Evolutionary conservation across 306 rosid genomes (phyloP).

Genomic region (Citrullus amarus): DNA sequence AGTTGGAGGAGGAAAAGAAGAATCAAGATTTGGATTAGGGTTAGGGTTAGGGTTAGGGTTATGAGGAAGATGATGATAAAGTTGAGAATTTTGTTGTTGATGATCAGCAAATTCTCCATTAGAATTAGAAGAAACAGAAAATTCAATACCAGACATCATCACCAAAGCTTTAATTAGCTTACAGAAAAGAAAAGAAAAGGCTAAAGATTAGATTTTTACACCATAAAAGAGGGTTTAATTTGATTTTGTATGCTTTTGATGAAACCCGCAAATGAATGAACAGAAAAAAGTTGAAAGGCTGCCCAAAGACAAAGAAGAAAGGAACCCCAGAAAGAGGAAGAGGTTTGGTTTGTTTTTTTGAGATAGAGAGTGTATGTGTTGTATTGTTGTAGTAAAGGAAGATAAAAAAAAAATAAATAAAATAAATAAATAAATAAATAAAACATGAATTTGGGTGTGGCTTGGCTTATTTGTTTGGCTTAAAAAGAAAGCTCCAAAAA

Average conservation of each 20-base stretch:
- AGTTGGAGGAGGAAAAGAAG: neutral
- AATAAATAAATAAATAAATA: no score
- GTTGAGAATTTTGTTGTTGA: conserved; percentile 7
- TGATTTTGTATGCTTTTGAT: neutral
- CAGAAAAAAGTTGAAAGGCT: conserved; percentile 10
- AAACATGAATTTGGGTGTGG: neutral
- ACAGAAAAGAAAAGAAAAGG: neutral
- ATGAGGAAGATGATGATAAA: conserved; percentile 24
- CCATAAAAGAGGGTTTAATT: neutral
- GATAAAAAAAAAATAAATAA: no score
- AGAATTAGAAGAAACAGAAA: conserved; percentile 22
- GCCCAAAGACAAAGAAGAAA: conserved; percentile 38
- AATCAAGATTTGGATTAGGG: conserved; percentile 19
- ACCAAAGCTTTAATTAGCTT: conserved; percentile 3
- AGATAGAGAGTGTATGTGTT: neutral
- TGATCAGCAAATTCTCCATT: conserved; percentile 2
- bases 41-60: conserved; percentile 37
- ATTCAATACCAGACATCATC: conserved; percentile 33
- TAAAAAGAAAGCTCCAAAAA: conserved; percentile 42
- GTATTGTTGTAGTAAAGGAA: neutral
- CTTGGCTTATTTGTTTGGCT: conserved; percentile 26
- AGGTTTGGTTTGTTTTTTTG: neutral
- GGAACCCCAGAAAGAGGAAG: neutral
- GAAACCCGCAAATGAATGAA: neutral
- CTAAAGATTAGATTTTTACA: neutral